Base-by-base conservation (phyloP, 2,329 filamentous ascomycete genomes). In the Didymella segeticola region DNA sequence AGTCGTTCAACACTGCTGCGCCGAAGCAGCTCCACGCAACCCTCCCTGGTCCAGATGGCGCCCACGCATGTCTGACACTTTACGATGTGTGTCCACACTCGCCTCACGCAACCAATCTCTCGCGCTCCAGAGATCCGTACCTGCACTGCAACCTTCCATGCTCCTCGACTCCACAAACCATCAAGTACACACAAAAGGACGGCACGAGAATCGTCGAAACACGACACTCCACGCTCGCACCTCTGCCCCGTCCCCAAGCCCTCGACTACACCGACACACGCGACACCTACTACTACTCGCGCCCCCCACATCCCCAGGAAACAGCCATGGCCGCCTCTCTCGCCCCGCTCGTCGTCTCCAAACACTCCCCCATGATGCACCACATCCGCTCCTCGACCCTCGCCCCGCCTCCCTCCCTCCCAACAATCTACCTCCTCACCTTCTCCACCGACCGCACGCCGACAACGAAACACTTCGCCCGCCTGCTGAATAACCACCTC, bases 341-440 rank as follows among this genome's bases (percentile, higher is more conserved):
- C 11, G 51, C 45, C 5, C 25, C 12, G 2, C 20, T 38, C 1
- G 14, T 48, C 14, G 26, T 53, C n/a, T 43, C 33, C 1, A 39
- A 23, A 8, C 26, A 38, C 45, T 48, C 51, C 3, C 38, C 51
- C 12, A 19, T 34, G 14, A 23, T 33, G 23, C 43, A 27, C 14
- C 30, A 47, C n/a, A 15, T 43, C 23, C 49, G 49, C 29, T 12
- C 22, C 8, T n/a, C 25, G 12, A 30, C 41, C 12, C 5, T 26
- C 7, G n/a, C 33, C 15, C 11, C 33, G 15, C 26, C 31, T n/a
- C 26, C 30, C 12, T 19, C 37, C 10, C 19, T 27, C 5, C 66
- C 67, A 31, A 68, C 63, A 9, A 48, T 71, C 31, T 65, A 69
- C 53, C 61, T 71, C 17, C 22, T 69, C 15, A 64, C 62, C 27